phyloP scores from a whole-genome alignment of 2,329 filamentous ascomycete species.

The Rachicladosporium sp. region DNA sequence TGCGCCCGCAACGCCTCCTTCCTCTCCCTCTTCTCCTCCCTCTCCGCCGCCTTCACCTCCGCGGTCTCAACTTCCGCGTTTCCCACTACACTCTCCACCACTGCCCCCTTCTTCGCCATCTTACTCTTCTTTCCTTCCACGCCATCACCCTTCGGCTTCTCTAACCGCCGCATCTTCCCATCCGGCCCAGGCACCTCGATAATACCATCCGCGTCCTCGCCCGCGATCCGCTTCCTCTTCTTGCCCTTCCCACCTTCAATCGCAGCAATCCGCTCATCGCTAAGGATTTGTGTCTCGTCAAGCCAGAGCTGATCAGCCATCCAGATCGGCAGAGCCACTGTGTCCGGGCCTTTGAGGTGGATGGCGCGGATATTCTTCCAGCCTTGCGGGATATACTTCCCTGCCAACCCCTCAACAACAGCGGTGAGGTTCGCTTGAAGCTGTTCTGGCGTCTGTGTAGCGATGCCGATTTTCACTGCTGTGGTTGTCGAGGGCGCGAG shows the following conservation, averaged over 20 bases:
- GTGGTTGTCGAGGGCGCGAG: slow-evolving; percentile 69
- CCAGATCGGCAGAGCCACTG: slow-evolving; percentile 86
- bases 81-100: no score
- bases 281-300: slow-evolving; percentile 55
- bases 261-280: slow-evolving; percentile 29
- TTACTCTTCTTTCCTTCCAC: slow-evolving; percentile 16
- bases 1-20: slow-evolving; percentile 10
- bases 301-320: slow-evolving; percentile 84
- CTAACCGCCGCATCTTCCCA: slow-evolving; percentile 21
- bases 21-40: slow-evolving; percentile 12
- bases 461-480: slow-evolving; percentile 65
- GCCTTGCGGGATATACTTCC: slow-evolving; percentile 71
- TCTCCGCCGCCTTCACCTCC: slow-evolving; percentile 12
- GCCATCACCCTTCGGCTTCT: slow-evolving; percentile 10
- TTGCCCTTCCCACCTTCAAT: slow-evolving; percentile 20
- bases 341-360: slow-evolving; percentile 83
- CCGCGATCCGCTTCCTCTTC: slow-evolving; percentile 19
- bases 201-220: slow-evolving; percentile 11
- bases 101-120: slow-evolving; percentile 3
- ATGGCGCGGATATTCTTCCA: slow-evolving; percentile 78
- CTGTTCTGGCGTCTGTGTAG: slow-evolving; percentile 61
- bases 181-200: slow-evolving; percentile 21
- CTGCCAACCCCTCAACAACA: slow-evolving; percentile 56
- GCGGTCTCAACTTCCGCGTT: slow-evolving; percentile 12
- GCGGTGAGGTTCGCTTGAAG: slow-evolving; percentile 69